Evolutionary conservation across 352 stramenopile species (phyloP).

Genomic region (Phytophthora constricta): DNA sequence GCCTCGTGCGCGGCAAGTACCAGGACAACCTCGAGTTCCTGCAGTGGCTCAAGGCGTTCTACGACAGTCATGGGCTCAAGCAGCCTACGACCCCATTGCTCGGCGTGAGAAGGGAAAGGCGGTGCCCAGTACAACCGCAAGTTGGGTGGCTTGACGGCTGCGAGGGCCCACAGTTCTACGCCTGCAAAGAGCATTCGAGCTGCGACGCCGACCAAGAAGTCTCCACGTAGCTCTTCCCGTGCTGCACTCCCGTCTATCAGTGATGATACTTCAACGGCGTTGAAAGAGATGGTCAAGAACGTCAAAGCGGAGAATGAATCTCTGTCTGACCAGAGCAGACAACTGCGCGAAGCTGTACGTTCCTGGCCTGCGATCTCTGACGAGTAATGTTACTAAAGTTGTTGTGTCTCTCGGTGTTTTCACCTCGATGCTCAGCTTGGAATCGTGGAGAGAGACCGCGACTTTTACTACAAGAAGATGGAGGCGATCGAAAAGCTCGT

Average conservation of each 20-base stretch:
- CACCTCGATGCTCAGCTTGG: constrained; percentile 51
- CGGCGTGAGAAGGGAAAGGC: constrained; percentile 94
- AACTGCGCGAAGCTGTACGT: constrained; percentile 56
- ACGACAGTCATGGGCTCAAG: constrained; percentile 41
- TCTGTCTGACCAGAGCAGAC: constrained; percentile 62
- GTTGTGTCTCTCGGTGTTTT: background rate
- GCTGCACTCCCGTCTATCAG: background rate
- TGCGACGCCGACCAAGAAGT: constrained; percentile 19
- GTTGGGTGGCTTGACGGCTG: constrained; percentile 24
- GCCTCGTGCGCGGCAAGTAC: constrained; percentile 95
- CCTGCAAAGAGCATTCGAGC: constrained; percentile 5
- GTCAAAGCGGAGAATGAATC: constrained; percentile 52
- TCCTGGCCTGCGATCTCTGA: background rate
- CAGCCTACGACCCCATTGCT: constrained; percentile 92
- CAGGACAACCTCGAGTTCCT: constrained; percentile 99
- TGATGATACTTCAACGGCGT: background rate
- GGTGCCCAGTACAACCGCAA: constrained; percentile 70
- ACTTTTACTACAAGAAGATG: constrained; percentile 99
- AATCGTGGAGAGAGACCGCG: constrained; percentile 89
- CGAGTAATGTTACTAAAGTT: background rate
- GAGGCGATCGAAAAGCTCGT: constrained; percentile 96
- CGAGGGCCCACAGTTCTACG: background rate
- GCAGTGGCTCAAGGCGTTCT: constrained; percentile 95
- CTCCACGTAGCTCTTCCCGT: constrained; percentile 4
- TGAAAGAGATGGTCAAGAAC: constrained; percentile 51